These are phyloP conservation scores for Talaromyces albobiverticillius DNA, from an alignment of 2,329 filamentous ascomycete genomes.

Conservation along the genomic window DNA sequence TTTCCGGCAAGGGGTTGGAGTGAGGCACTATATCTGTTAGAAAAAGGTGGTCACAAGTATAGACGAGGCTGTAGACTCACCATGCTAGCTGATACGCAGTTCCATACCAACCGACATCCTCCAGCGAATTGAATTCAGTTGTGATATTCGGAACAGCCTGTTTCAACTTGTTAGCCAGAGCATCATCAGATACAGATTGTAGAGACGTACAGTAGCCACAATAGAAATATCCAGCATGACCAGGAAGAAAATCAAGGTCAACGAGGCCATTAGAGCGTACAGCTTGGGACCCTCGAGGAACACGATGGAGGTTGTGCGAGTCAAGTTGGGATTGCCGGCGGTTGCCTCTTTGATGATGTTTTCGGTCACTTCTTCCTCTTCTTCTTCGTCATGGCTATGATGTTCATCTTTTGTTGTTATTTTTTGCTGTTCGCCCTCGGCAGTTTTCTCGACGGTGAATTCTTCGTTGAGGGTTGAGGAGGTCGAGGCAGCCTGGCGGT, in stretches of 20 bases:
- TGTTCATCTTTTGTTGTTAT: background rate
- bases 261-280: constrained; percentile 25
- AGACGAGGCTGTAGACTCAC: constrained; percentile 15
- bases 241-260: constrained; percentile 45
- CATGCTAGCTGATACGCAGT: constrained; percentile 34
- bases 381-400: background rate
- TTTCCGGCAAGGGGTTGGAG: constrained; percentile 52
- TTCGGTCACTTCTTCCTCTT: background rate
- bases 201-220: constrained; percentile 51
- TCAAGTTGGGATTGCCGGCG: background rate
- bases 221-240: constrained; percentile 53
- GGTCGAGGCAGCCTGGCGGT: background rate
- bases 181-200: too few species aligned
- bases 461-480: constrained; percentile 7
- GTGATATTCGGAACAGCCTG: constrained; percentile 49
- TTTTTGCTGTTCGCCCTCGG: background rate
- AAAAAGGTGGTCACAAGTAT: too few species aligned
- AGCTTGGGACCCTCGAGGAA: constrained; percentile 18
- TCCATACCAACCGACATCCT: constrained; percentile 26
- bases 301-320: constrained; percentile 10
- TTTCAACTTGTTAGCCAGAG: background rate
- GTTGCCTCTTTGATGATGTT: constrained; percentile 4
- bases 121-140: constrained; percentile 24
- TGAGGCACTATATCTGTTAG: constrained; percentile 23
- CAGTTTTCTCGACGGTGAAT: background rate